Evolutionary conservation across 768 basidiomycete species (phyloP).

Genomic region (Trametes gibbosa): DNA sequence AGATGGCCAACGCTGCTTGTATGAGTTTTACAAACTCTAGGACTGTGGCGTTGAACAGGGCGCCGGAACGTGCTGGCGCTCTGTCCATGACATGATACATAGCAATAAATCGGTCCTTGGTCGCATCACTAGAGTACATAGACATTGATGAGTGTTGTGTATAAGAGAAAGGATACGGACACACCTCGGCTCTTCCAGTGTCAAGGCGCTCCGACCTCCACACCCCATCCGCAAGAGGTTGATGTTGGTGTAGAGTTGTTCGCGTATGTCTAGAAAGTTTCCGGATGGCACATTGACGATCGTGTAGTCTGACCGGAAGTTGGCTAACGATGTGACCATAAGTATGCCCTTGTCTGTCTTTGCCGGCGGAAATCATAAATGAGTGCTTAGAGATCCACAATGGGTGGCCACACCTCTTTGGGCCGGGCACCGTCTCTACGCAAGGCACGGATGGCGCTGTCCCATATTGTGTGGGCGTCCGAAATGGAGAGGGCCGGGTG

Average conservation of each 20-base stretch:
- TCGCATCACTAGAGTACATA: conserved; percentile 53
- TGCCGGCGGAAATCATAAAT: not conserved
- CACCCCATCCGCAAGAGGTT: conserved; percentile 83
- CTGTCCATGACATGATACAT: conserved; percentile 60
- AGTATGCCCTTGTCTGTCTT: conserved; percentile 66
- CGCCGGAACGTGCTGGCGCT: conserved; percentile 23
- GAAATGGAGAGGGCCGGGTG: conserved; percentile 37
- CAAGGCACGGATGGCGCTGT: conserved; percentile 56
- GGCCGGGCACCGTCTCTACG: conserved; percentile 74
- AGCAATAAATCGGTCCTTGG: conserved; percentile 76
- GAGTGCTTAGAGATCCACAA: not conserved
- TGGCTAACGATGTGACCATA: conserved; percentile 81
- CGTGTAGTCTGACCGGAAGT: conserved; percentile 85
- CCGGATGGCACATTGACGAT: conserved; percentile 78
- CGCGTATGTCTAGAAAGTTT: conserved; percentile 57
- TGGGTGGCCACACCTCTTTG: conserved; percentile 45
- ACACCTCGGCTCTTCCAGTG: conserved; percentile 70
- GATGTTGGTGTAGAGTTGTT: conserved; percentile 78
- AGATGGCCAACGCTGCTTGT: conserved; percentile 68
- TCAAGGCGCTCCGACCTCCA: conserved; percentile 73
- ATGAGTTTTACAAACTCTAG: conserved; percentile 75
- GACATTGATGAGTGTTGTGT: not conserved
- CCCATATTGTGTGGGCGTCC: conserved; percentile 56
- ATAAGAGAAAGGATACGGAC: too few species aligned
- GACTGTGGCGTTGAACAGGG: conserved; percentile 62